Conservation (phyloP, 495 filamentous ascomycete genomes). For the Hyaloscypha finlandica region DNA sequence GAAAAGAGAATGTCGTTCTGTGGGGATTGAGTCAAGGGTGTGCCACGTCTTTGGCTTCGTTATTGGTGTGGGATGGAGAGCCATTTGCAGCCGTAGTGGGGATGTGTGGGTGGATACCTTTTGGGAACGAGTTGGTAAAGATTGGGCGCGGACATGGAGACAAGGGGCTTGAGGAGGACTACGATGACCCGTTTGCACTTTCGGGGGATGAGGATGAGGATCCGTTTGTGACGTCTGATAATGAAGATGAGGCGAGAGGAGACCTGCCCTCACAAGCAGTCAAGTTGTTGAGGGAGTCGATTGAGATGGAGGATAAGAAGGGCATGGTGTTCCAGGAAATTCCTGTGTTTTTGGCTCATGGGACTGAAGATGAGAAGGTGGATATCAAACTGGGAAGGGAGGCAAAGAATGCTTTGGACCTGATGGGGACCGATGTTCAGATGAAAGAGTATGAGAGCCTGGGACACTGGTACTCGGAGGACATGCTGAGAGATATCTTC, state of each 20-base stretch:
- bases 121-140: constrained; percentile 38
- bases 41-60: constrained; percentile 43
- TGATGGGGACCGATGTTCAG: constrained; percentile 39
- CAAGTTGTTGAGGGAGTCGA: constrained; percentile 27
- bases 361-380: constrained; percentile 49
- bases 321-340: constrained; percentile 22
- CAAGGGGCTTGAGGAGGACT: constrained; percentile 21
- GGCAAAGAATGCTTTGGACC: constrained; percentile 38
- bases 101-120: constrained; percentile 59
- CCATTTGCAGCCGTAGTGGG: constrained; percentile 43
- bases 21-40: constrained; percentile 60
- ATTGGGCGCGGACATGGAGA: constrained; percentile 23
- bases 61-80: constrained; percentile 43
- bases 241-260: constrained; percentile 3
- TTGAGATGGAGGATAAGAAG: constrained; percentile 18
- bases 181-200: constrained; percentile 33
- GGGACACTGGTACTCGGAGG: constrained; percentile 55
- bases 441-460: constrained; percentile 49
- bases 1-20: constrained; percentile 45
- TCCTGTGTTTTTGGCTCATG: constrained; percentile 55
- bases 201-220: constrained; percentile 30
- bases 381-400: constrained; percentile 39
- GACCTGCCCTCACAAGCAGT: constrained; percentile 27
- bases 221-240: constrained; percentile 22
- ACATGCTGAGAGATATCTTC: constrained; percentile 49